These are phyloP conservation scores for Usnea hakonensis DNA, from an alignment of 495 filamentous ascomycete species.

Conservation along the genomic window DNA sequence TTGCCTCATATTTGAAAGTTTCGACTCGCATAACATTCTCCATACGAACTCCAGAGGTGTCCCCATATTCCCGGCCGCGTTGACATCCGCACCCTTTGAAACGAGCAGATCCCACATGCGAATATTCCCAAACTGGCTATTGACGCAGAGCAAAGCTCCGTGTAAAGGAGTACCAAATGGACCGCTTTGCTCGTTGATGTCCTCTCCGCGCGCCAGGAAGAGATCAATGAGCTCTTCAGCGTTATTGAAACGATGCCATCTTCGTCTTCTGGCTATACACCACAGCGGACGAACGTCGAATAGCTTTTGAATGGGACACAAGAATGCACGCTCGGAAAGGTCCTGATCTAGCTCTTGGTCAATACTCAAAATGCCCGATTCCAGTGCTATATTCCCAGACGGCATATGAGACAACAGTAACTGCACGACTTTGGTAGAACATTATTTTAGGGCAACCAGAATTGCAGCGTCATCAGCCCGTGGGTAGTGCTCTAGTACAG, in stretches of 20 bases:
- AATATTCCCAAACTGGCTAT: too few relatives aligned
- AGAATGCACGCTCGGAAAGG: neutral
- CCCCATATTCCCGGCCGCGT: neutral
- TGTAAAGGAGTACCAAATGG: neutral
- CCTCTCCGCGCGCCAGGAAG: slow-evolving; percentile 1
- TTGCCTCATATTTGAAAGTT: neutral
- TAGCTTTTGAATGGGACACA: neutral
- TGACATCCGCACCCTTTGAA: slow-evolving; percentile 4
- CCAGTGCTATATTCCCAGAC: neutral
- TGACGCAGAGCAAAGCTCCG: neutral
- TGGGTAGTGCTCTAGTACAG: neutral
- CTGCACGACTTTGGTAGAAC: neutral
- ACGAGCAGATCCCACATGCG: neutral
- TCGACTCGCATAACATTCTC: neutral
- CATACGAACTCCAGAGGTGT: neutral
- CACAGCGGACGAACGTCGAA: neutral
- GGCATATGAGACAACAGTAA: neutral
- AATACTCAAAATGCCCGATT: neutral
- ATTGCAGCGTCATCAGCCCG: neutral
- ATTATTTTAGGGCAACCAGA: neutral
- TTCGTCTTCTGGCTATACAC: neutral
- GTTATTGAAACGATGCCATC: neutral
- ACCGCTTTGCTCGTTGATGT: slow-evolving; percentile 10
- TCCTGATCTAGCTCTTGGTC: neutral
- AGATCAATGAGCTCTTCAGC: slow-evolving; percentile 3